Base-by-base conservation (phyloP, 441 rosid species). In the Euphorbia schlechtendalii region DNA sequence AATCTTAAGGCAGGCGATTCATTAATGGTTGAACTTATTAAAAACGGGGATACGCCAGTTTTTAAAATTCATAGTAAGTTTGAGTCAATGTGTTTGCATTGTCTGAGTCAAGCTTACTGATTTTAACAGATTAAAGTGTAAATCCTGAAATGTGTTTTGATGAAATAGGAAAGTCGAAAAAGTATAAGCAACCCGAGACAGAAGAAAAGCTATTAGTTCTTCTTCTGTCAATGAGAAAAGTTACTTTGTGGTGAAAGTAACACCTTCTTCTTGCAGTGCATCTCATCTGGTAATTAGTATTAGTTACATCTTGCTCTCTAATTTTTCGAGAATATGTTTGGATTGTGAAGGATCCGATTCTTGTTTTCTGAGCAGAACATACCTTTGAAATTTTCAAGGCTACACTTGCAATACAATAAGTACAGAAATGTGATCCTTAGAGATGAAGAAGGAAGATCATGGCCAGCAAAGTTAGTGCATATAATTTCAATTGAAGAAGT, bases 401-500 rank as follows among this genome's bases (percentile, higher is more conserved):
- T 0, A 20, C 22, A 60, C 14, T 18, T 17, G 10, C 49, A 63
- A n/a, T 22, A 3, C 13, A 22, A 57, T 0, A 63, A 27, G 38
- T 3, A n/a, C 24, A 34, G 68, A 38, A 6, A 56, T 64, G 53
- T 63, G 56, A 25, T 57, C 36, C 36, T 69, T 56, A 54, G 14
- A 40, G 51, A 69, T 30, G n/a, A 46, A 36, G 17, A 56, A 13
- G 73, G 64, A 57, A 63, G 68, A 43, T 56, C 52, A 17, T 69
- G 63, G 63, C 73, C 68, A 15, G 63, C 56, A n/a, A 20, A 3
- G 32, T 51, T 55, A 24, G 8, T 36, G 27, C 2, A 3, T 56
- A 56, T 27, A 15, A 34, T 14, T 0, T 45, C 24, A 8, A 22
- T 21, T 11, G 10, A 7, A 8, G 7, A 25, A 30, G 38, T n/a